A percentile compares a stretch with the other conserved stretches of the same genome.
Evolutionary conservation across 345 rosid species (phyloP).

Genomic region (Dimocarpus longan): DNA sequence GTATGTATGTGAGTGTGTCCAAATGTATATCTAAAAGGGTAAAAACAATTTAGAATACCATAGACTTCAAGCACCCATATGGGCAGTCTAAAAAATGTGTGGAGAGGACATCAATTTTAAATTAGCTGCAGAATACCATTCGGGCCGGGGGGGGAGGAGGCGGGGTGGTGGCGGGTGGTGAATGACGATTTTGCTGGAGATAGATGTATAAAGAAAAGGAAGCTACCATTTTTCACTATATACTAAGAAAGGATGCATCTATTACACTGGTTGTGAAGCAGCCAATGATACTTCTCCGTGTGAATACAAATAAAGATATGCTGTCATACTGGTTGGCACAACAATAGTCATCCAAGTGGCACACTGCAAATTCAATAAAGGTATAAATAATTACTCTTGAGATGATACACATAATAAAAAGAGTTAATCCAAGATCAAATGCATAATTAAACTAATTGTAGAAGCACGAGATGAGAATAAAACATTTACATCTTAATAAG

Average conservation of each 20-base stretch:
- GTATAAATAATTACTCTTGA: constrained; percentile 2
- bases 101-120: background rate
- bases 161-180: too few species aligned
- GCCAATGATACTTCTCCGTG: constrained; percentile 94
- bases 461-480: background rate
- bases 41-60: background rate
- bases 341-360: constrained; percentile 96
- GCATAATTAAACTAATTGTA: background rate
- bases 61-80: background rate
- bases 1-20: too few species aligned
- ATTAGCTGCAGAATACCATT: background rate
- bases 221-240: background rate
- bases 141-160: too few species aligned
- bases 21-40: background rate
- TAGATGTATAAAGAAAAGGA: too few species aligned
- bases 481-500: background rate
- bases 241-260: constrained; percentile 74
- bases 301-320: constrained; percentile 92
- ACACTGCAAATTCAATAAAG: constrained; percentile 54
- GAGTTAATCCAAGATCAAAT: background rate
- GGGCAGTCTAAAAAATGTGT: background rate
- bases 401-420: background rate
- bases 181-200: too few species aligned
- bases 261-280: constrained; percentile 99
- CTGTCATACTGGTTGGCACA: constrained; percentile 92